Evolutionary conservation across 176 grass and related monocot genomes (phyloP), one percentile per base, ranked within the genome.

Genomic region (Alopecurus myosuroides): DNA sequence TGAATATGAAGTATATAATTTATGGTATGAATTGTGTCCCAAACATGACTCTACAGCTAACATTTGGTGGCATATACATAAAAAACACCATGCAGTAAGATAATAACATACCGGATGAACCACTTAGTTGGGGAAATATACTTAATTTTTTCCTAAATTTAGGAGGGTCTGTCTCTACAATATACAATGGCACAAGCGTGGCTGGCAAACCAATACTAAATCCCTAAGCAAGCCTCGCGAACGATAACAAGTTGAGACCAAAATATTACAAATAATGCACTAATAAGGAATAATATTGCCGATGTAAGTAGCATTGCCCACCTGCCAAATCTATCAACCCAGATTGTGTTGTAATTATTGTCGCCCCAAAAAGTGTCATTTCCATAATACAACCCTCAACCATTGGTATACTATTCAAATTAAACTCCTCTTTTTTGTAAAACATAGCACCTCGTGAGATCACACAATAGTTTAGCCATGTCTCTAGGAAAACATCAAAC

Each of bases 401-500:
- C 2, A 55, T 87, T 11, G 90, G 93, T 5, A 81, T 31, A 33
- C 40, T 80, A 50, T 96, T 49, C 30, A 96, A 60, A 35, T 87
- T 79, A 15, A 96, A 96, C 40, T 96, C 91, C n/a, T 82, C 56
- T 52, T 89, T 96, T 70, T 93, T 91, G 58, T 91, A 93, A n/a
- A 93, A 25, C 23, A 93, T 85, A 71, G 94, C 64, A 56, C 84
- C 88, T 90, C 22, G 58, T 65, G 11, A 80, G 4, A 72, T 82
- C 17, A 82, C 17, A 14, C 36, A 45, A 53, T 19, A 20, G 7
- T 31, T 74, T 50, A 28, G 23, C 4, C 22, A 12, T 18, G 50
- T 6, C 1, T 25, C 7, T 15, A 25, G 14, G 20, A n/a, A 56
- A 77, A 37, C 0, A 15, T 48, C 3, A 11, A 74, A 20, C 26